Evolutionary conservation across 495 filamentous ascomycete species (phyloP).

Genomic region (Tuber indicum): DNA sequence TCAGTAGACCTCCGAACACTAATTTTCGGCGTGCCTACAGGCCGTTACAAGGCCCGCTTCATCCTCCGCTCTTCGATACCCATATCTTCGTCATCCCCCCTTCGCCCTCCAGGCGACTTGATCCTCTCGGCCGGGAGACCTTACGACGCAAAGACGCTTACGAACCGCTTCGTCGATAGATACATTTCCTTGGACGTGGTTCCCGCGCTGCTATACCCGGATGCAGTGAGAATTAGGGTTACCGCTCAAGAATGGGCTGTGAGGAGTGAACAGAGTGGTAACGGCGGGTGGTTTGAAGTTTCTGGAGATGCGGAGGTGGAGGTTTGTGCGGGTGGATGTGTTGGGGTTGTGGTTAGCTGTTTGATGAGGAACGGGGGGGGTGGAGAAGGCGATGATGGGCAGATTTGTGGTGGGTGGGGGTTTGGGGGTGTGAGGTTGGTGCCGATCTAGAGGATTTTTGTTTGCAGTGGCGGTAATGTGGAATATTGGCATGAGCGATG

Average conservation of each 20-base stretch:
- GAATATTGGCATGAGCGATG: not conserved
- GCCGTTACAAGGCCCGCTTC: conserved; percentile 22
- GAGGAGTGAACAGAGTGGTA: not conserved
- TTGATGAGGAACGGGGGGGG: not conserved
- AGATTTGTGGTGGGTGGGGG: conserved; percentile 26
- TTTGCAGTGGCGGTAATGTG: not conserved
- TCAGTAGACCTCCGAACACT: conserved; percentile 17
- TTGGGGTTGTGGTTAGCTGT: conserved; percentile 18
- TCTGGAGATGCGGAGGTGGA: conserved; percentile 12
- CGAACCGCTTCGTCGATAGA: conserved; percentile 19
- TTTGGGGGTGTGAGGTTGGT: conserved; percentile 33
- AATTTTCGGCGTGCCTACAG: conserved; percentile 22
- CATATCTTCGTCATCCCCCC: not conserved
- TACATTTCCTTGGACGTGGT: conserved; percentile 23
- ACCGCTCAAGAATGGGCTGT: conserved; percentile 17
- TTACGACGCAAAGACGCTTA: conserved; percentile 24
- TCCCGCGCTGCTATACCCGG: conserved; percentile 18
- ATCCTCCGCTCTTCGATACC: conserved; percentile 10
- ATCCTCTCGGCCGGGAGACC: conserved; percentile 27
- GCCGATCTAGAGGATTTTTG: conserved; percentile 2
- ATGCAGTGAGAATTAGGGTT: conserved; percentile 25
- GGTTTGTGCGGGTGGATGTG: conserved; percentile 14
- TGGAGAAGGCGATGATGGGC: conserved; percentile 7
- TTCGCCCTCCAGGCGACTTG: conserved; percentile 19
- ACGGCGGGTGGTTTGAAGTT: conserved; percentile 23